Base-by-base conservation (phyloP, 208 protist genomes). In the Leishmania turanica region DNA sequence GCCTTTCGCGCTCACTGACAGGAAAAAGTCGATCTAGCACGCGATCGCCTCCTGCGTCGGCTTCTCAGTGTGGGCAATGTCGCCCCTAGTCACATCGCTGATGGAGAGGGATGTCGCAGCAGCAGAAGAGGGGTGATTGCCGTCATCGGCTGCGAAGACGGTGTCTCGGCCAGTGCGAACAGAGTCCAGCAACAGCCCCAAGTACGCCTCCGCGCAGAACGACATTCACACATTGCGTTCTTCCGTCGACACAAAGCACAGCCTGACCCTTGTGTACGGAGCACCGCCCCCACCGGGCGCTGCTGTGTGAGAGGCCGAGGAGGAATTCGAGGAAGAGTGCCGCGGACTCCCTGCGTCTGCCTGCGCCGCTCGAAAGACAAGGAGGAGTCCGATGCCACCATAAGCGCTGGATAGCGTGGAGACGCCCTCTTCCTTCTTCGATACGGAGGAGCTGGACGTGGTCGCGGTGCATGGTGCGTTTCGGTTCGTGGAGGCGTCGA, bases 21-120 rank as follows among this genome's bases (percentile, higher is more conserved):
- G 88, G 77, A 92, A 92, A 66, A 95, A 95, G 78, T 93, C 85
- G 54, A 95, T 85, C 79, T 92, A 87, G n/a, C 73, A 64, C 70
- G 85, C 80, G 1, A 89, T 71, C 58, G 70, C 86, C 24, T 87
- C 86, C n/a, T 80, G 72, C 21, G 86, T 79, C 2, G 80, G 84
- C 34, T 75, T 80, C 54, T 77, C 78, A 24, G 83, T 47, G 34
- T 54, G 51, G 40, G 64, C 62, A 24, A 9, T 60, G 3, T 80
- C 75, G 6, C 34, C 13, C 17, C 60, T 31, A 3, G 11, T 42
- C 24, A 8, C 31, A 68, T 3, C 31, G 31, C 31, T 8, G 64
- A 42, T 66, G 8, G 21, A 34, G 37, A 9, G 64, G 3, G 37
- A 70, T 70, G n/a, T 53, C 42, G 49, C 60, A 7, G 27, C 51